Percentiles rank a stretch among this genome's conserved stretches.
Evolutionary conservation across 1,284 basidiomycete species (phyloP).

Genomic region (Cryptococcus hybrid): DNA sequence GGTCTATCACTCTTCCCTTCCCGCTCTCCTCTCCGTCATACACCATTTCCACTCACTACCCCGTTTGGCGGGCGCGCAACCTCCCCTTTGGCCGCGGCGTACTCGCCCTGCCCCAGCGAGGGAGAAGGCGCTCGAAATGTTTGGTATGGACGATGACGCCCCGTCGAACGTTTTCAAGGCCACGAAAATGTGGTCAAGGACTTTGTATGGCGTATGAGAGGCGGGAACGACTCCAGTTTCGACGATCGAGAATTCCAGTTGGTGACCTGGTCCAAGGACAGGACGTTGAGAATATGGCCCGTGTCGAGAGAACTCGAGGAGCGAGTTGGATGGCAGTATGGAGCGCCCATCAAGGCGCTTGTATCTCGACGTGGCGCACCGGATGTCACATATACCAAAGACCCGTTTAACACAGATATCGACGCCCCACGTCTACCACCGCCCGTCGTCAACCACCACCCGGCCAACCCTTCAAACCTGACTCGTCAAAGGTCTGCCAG

Average conservation of each 20-base stretch:
- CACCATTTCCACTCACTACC: constrained; percentile 74
- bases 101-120: constrained; percentile 84
- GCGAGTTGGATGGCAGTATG: constrained; percentile 53
- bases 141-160: constrained; percentile 47
- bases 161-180: constrained; percentile 76
- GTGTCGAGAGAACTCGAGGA: constrained; percentile 61
- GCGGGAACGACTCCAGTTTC: constrained; percentile 52
- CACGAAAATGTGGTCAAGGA: constrained; percentile 95
- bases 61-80: constrained; percentile 91
- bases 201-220: constrained; percentile 85
- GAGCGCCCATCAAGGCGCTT: constrained; percentile 54
- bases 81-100: constrained; percentile 91
- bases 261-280: constrained; percentile 96
- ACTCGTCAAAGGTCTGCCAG: constrained; percentile 32
- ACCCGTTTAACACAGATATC: constrained; percentile 16
- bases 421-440: constrained; percentile 18
- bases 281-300: constrained; percentile 89
- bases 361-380: constrained; percentile 52
- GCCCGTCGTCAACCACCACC: constrained; percentile 17
- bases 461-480: constrained; percentile 29
- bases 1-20: constrained; percentile 23
- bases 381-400: constrained; percentile 43
- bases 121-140: constrained; percentile 83
- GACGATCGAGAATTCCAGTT: constrained; percentile 80
- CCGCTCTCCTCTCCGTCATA: constrained; percentile 54